phyloP scores from a whole-genome alignment of 768 basidiomycete genomes.

The Mycena sanguinolenta region DNA sequence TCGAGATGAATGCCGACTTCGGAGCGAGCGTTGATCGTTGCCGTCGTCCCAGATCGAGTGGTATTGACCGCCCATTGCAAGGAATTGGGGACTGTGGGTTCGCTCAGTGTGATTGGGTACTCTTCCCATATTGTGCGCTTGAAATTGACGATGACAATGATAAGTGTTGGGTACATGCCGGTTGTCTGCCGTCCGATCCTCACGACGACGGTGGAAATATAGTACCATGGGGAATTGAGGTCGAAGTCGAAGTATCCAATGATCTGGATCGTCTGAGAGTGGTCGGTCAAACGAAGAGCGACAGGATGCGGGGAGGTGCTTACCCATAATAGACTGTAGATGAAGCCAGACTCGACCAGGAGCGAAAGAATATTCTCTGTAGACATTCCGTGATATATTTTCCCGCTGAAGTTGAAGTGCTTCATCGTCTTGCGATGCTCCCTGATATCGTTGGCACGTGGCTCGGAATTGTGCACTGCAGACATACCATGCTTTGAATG shows the following conservation, averaged over 20 bases:
- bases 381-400: background rate
- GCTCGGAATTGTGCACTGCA: background rate
- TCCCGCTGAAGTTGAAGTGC: background rate
- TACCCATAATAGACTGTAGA: constrained; percentile 29
- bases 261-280: constrained; percentile 16
- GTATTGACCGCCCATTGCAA: too few species aligned
- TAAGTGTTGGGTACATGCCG: constrained; percentile 35
- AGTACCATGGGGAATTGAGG: background rate
- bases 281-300: too few species aligned
- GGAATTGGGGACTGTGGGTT: too few species aligned
- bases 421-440: constrained; percentile 19
- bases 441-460: constrained; percentile 1
- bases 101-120: too few species aligned
- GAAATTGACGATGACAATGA: constrained; percentile 33
- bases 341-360: constrained; percentile 37
- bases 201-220: constrained; percentile 11
- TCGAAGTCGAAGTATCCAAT: constrained; percentile 9
- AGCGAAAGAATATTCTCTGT: constrained; percentile 23
- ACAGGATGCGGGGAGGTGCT: background rate
- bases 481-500: constrained; percentile 29
- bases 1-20: too few species aligned
- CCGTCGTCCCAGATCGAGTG: too few species aligned
- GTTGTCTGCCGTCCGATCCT: constrained; percentile 27
- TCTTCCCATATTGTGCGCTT: too few species aligned
- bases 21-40: too few species aligned